These are phyloP conservation scores for Cladophialophora exuberans DNA, from an alignment of 2,329 filamentous ascomycete species.

Conservation along the genomic window DNA sequence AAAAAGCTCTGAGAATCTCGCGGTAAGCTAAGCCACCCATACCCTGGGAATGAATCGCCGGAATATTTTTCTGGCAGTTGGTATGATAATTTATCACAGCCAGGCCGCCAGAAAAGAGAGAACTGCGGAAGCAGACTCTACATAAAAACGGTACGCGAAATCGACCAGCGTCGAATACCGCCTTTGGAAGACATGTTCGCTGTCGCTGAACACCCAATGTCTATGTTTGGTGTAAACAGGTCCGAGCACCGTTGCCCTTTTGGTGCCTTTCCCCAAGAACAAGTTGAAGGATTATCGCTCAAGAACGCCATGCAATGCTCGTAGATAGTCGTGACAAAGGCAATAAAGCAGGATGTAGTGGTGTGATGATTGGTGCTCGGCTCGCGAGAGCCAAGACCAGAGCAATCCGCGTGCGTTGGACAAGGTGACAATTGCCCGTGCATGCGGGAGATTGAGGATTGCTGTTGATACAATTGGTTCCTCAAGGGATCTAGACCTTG, in stretches of 20 bases:
- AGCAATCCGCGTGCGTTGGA: conserved; percentile 15
- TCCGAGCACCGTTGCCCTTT: conserved; percentile 22
- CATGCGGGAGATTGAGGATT: not conserved
- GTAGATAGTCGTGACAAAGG: conserved; percentile 31
- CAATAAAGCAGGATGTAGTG: conserved; percentile 25
- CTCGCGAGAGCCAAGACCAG: conserved; percentile 5
- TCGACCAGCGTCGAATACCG: conserved; percentile 34
- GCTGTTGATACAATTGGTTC: conserved; percentile 30
- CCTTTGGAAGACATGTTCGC: conserved; percentile 17
- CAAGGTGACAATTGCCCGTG: conserved; percentile 21
- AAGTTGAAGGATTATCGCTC: conserved; percentile 25
- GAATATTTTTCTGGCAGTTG: conserved; percentile 4
- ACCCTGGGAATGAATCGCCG: not conserved
- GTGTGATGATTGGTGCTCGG: conserved; percentile 7
- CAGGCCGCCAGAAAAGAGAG: conserved; percentile 12
- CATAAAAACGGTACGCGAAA: conserved; percentile 27
- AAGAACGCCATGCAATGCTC: conserved; percentile 36
- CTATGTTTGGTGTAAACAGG: conserved; percentile 29
- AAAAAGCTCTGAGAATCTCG: conserved; percentile 17
- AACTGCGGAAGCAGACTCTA: conserved; percentile 12
- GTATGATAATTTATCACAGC: not conserved
- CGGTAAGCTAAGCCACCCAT: conserved; percentile 12
- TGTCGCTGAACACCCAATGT: conserved; percentile 32
- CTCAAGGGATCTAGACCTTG: conserved; percentile 55
- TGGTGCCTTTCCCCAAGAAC: conserved; percentile 23